A percentile compares a stretch with the other conserved stretches of the same genome.
These are phyloP conservation scores for Noccaea caerulescens DNA, from an alignment of 345 rosid genomes.

Conservation along the genomic window DNA sequence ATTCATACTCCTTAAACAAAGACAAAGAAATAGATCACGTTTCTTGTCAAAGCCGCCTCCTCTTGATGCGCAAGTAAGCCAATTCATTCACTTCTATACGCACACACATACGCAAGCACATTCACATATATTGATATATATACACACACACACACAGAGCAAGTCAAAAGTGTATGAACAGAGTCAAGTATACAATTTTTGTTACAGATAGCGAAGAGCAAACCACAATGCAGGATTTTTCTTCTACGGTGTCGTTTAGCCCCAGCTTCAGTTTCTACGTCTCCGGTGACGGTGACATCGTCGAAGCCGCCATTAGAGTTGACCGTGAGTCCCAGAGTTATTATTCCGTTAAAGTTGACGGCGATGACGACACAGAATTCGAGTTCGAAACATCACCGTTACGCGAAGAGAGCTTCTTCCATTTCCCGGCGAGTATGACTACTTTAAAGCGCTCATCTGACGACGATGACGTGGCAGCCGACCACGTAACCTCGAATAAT, in stretches of 20 bases:
- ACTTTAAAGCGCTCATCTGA: conserved; percentile 6
- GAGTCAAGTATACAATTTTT: conserved; percentile 13
- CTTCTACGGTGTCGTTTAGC: conserved; percentile 40
- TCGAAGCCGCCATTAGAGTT: conserved; percentile 40
- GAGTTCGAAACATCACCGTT: conserved; percentile 41
- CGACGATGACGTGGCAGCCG: conserved; percentile 27
- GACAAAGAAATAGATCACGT: conserved; percentile 36
- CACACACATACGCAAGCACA: conserved; percentile 23
- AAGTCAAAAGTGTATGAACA: conserved; percentile 38
- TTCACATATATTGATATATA: conserved; percentile 21
- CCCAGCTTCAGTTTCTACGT: conserved; percentile 43
- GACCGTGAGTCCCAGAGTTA: conserved; percentile 29
- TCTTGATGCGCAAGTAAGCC: conserved; percentile 40
- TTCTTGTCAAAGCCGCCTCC: conserved; percentile 37
- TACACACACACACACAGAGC: conserved; percentile 8
- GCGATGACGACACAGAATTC: conserved; percentile 14
- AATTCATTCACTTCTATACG: conserved; percentile 28
- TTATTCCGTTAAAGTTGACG: conserved; percentile 26
- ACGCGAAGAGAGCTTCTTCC: conserved; percentile 35
- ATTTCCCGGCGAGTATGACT: conserved; percentile 28
- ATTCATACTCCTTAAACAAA: conserved; percentile 27
- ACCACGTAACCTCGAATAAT: conserved; percentile 14
- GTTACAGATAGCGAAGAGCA: conserved; percentile 8
- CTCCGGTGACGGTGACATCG: conserved; percentile 18
- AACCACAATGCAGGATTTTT: conserved; percentile 36